Conservation (phyloP, 75 land plant genomes). For the Chamaecyparis obtusa region DNA sequence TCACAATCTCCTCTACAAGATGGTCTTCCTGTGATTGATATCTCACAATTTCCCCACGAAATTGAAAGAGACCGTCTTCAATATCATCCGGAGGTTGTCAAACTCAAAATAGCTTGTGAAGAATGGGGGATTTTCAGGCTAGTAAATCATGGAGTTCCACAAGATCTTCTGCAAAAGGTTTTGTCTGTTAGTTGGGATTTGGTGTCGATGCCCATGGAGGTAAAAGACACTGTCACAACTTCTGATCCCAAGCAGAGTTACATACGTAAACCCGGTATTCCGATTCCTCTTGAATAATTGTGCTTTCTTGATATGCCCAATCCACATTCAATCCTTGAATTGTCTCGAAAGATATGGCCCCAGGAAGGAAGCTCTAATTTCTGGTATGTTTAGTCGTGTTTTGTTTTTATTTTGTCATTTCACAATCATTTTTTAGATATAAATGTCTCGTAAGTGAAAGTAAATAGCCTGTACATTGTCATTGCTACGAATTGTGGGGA, state of each 20-base stretch:
- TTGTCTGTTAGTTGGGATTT: slow-evolving; percentile 11
- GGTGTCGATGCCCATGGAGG: slow-evolving; percentile 33
- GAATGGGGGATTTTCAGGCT: slow-evolving; percentile 59
- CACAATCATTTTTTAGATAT: background rate
- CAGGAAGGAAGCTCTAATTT: background rate
- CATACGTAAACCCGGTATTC: background rate
- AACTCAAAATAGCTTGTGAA: slow-evolving; percentile 28
- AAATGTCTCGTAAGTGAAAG: no score
- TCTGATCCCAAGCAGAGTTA: background rate
- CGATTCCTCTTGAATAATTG: slow-evolving; percentile 23
- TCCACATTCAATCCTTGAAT: background rate
- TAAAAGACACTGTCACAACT: slow-evolving; percentile 5
- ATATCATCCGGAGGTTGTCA: background rate
- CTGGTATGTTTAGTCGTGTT: background rate
- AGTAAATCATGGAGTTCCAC: slow-evolving; percentile 51
- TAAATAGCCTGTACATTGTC: no score
- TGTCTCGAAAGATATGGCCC: background rate
- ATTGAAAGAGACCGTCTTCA: background rate
- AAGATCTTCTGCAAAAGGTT: slow-evolving; percentile 17
- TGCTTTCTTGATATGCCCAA: background rate
- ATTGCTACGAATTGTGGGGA: no score
- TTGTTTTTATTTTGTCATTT: background rate
- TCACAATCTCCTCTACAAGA: no score
- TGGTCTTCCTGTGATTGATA: background rate
- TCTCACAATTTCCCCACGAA: background rate